Evolutionary conservation across 2,329 filamentous ascomycete genomes (phyloP).

Genomic region (Zalaria obscura): DNA sequence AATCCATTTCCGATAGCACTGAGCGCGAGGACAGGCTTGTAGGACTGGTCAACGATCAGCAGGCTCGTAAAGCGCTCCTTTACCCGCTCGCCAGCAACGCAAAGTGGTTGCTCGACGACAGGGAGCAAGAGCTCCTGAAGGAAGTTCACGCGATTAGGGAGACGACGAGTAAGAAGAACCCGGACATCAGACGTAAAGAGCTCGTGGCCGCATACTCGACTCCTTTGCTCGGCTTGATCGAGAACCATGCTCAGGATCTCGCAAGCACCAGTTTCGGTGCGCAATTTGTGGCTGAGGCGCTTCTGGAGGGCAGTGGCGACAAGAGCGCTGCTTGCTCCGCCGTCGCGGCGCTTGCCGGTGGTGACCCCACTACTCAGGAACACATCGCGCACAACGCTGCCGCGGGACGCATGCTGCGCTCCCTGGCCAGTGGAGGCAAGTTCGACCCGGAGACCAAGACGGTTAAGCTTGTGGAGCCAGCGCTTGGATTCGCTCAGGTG

Average conservation of each 20-base stretch:
- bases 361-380: constrained; percentile 26
- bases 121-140: constrained; percentile 51
- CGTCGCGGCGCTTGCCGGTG: constrained; percentile 32
- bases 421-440: constrained; percentile 74
- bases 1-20: constrained; percentile 35
- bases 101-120: constrained; percentile 50
- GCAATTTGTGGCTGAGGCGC: constrained; percentile 70
- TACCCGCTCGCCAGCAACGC: constrained; percentile 60
- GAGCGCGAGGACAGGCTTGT: constrained; percentile 37
- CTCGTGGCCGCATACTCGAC: constrained; percentile 61
- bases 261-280: constrained; percentile 68
- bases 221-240: constrained; percentile 60
- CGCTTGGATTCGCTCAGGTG: constrained; percentile 64
- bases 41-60: constrained; percentile 54
- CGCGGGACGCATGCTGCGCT: constrained; percentile 78
- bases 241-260: constrained; percentile 52
- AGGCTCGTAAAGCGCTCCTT: constrained; percentile 53
- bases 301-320: constrained; percentile 63
- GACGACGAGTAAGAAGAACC: constrained; percentile 85
- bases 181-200: constrained; percentile 60
- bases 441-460: constrained; percentile 63
- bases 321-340: constrained; percentile 62
- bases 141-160: constrained; percentile 69
- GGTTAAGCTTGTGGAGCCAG: constrained; percentile 56
- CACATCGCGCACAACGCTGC: constrained; percentile 49